phyloP scores from a whole-genome alignment of 2,329 filamentous ascomycete species.

The Beauveria rudraprayagi region DNA sequence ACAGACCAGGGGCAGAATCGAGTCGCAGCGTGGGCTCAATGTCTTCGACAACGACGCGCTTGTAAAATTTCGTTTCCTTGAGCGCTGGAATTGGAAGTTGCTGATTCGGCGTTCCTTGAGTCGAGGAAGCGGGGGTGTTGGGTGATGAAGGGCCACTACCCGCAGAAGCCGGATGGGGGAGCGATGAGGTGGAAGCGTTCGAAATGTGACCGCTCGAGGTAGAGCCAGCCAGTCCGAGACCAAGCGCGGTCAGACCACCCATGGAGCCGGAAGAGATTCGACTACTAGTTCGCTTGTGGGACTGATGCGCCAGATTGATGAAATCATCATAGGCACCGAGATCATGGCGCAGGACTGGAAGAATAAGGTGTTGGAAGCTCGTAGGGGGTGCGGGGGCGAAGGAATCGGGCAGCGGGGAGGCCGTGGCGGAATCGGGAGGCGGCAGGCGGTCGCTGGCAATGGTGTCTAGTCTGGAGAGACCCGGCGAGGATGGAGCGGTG shows the following conservation, averaged over 20 bases:
- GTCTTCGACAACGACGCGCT: conserved; percentile 79
- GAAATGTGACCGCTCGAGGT: conserved; percentile 42
- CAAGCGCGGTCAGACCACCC: conserved; percentile 39
- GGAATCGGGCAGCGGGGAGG: conserved; percentile 34
- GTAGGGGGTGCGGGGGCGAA: conserved; percentile 50
- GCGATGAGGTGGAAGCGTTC: conserved; percentile 53
- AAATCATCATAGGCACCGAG: conserved; percentile 80
- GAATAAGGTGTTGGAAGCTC: conserved; percentile 75
- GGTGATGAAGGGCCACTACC: conserved; percentile 51
- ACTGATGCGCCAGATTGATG: conserved; percentile 61
- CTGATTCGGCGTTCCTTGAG: conserved; percentile 32
- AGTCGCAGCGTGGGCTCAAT: conserved; percentile 89
- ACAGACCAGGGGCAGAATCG: conserved; percentile 82
- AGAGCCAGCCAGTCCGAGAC: conserved; percentile 37
- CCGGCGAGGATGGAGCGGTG: conserved; percentile 78
- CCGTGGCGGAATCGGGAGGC: conserved; percentile 23
- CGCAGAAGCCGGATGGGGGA: conserved; percentile 38
- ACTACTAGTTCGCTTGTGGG: conserved; percentile 52
- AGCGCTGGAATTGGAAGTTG: conserved; percentile 47
- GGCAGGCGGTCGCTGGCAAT: conserved; percentile 35
- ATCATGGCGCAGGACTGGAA: conserved; percentile 76
- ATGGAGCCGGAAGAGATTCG: conserved; percentile 65
- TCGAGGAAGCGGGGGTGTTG: conserved; percentile 45
- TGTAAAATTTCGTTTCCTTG: conserved; percentile 91
- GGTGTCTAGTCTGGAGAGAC: conserved; percentile 59